Evolutionary conservation across 345 rosid genomes (phyloP).

Genomic region (Syzygium oleosum): DNA sequence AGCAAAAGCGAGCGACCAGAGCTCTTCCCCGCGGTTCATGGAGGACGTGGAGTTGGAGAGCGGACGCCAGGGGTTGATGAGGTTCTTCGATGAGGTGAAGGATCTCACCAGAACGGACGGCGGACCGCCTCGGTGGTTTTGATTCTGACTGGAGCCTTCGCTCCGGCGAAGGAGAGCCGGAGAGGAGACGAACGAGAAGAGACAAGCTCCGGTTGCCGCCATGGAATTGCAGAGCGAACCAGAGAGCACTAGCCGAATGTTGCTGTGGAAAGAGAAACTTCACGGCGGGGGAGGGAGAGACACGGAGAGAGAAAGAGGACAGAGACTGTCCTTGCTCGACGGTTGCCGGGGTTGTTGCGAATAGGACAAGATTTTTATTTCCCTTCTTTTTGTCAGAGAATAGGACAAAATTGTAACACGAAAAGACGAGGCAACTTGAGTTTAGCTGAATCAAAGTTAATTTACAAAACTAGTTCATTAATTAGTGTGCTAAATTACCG

Average conservation of each 20-base stretch:
- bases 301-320: too few relatives aligned
- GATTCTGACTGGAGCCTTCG: background rate
- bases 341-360: background rate
- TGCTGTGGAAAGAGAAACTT: background rate
- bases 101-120: slow-evolving; percentile 36
- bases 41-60: background rate
- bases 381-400: background rate
- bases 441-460: background rate
- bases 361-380: too few relatives aligned
- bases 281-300: too few relatives aligned
- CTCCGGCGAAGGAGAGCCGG: slow-evolving; percentile 3
- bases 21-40: background rate
- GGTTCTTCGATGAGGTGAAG: slow-evolving; percentile 38
- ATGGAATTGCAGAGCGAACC: slow-evolving; percentile 5
- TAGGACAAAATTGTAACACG: background rate
- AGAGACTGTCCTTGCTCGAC: background rate
- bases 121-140: slow-evolving; percentile 28
- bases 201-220: slow-evolving; percentile 9
- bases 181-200: background rate
- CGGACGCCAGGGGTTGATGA: slow-evolving; percentile 16
- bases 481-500: background rate
- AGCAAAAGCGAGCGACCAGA: background rate
- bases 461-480: background rate
- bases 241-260: background rate
- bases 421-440: background rate